These are phyloP conservation scores for Hygrophoropsis aurantiaca DNA, from an alignment of 768 basidiomycete species.

Conservation along the genomic window DNA sequence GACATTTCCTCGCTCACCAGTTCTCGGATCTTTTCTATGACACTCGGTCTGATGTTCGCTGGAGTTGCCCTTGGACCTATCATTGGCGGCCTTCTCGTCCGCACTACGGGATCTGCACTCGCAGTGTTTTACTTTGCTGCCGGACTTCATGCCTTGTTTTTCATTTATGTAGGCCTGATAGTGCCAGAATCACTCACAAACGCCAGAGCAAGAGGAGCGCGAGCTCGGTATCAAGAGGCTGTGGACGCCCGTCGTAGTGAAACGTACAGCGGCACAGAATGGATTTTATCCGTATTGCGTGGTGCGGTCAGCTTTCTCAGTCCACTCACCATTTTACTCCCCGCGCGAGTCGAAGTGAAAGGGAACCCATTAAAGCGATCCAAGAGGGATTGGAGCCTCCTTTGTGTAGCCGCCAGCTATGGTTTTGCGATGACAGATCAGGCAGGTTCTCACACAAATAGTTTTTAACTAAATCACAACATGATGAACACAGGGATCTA, in stretches of 20 bases:
- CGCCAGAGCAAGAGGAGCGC: slow-evolving; percentile 36
- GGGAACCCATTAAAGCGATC: slow-evolving; percentile 39
- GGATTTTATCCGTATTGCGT: slow-evolving; percentile 39
- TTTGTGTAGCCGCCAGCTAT: slow-evolving; percentile 52
- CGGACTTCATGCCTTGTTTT: slow-evolving; percentile 47
- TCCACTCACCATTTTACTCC: slow-evolving; percentile 68
- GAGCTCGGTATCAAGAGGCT: slow-evolving; percentile 7
- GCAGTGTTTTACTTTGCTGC: slow-evolving; percentile 73
- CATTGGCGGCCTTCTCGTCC: slow-evolving; percentile 66
- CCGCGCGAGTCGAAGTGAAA: slow-evolving; percentile 29
- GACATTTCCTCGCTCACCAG: slow-evolving; percentile 35
- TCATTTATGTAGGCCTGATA: slow-evolving; percentile 51
- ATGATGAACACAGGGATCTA: slow-evolving; percentile 58
- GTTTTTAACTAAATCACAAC: background rate
- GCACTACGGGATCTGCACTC: slow-evolving; percentile 49
- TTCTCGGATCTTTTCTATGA: slow-evolving; percentile 63
- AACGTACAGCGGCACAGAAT: background rate
- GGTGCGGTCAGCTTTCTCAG: slow-evolving; percentile 61
- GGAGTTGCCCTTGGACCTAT: slow-evolving; percentile 82
- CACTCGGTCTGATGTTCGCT: slow-evolving; percentile 63
- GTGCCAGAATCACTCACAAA: slow-evolving; percentile 78
- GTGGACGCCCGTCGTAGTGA: slow-evolving; percentile 5
- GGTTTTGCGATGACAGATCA: slow-evolving; percentile 44
- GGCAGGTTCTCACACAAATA: slow-evolving; percentile 37
- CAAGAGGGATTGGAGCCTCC: slow-evolving; percentile 65